These are phyloP conservation scores for Ilyonectria robusta DNA, from an alignment of 2,329 filamentous ascomycete genomes.

Conservation along the genomic window DNA sequence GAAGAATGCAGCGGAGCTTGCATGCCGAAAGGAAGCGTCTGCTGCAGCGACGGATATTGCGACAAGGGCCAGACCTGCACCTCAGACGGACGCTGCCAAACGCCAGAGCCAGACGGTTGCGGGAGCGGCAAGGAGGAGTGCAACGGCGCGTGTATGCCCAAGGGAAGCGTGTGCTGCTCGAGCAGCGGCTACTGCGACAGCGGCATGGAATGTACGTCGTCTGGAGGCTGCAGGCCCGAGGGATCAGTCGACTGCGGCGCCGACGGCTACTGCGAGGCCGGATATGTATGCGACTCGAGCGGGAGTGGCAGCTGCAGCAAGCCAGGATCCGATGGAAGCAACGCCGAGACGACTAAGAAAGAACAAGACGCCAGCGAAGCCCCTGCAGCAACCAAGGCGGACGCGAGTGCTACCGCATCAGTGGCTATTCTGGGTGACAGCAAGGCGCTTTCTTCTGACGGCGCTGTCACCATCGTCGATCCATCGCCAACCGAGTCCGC, in stretches of 20 bases:
- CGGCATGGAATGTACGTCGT: slow-evolving; percentile 4
- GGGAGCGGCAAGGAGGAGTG: slow-evolving; percentile 3
- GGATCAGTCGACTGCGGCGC: slow-evolving; percentile 16
- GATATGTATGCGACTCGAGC: slow-evolving; percentile 1
- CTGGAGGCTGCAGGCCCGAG: slow-evolving; percentile 14
- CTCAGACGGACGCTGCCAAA: neutral
- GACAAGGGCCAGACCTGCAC: neutral
- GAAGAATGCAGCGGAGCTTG: too few relatives aligned
- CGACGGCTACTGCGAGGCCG: slow-evolving; percentile 10
- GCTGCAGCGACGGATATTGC: neutral
- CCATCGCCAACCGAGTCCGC: too few relatives aligned
- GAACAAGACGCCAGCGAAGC: too few relatives aligned
- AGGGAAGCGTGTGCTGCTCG: slow-evolving; percentile 6
- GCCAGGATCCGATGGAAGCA: neutral
- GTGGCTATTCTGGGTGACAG: too few relatives aligned
- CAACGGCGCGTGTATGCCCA: neutral
- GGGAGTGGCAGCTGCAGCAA: neutral
- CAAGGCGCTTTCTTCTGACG: too few relatives aligned
- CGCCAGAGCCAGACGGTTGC: neutral
- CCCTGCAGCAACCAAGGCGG: too few relatives aligned
- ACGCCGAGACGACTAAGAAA: too few relatives aligned
- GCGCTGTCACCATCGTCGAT: too few relatives aligned
- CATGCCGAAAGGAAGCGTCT: too few relatives aligned
- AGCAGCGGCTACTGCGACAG: slow-evolving; percentile 6
- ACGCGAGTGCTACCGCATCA: too few relatives aligned